Percentiles rank a stretch among this genome's conserved stretches.
Evolutionary conservation across 2,329 filamentous ascomycete genomes (phyloP).

Genomic region (Talaromyces marneffei): DNA sequence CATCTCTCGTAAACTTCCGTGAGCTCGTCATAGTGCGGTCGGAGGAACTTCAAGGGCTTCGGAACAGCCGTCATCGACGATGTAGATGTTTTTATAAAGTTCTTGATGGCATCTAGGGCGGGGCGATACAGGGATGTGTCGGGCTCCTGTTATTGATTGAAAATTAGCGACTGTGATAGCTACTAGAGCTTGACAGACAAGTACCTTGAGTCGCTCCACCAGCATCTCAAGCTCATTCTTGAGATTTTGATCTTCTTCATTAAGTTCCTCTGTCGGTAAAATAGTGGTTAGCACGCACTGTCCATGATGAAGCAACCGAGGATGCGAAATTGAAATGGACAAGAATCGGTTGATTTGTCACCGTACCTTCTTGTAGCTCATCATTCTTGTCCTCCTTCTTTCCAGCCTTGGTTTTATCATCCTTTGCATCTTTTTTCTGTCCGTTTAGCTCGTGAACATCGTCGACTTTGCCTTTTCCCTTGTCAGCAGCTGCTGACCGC

Average conservation of each 20-base stretch:
- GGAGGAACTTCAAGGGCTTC: conserved; percentile 94
- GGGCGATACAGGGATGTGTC: conserved; percentile 84
- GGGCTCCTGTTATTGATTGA: conserved; percentile 58
- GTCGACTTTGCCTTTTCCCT: conserved; percentile 91
- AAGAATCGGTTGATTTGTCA: conserved; percentile 3
- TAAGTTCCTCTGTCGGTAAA: conserved; percentile 71
- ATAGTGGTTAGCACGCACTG: conserved; percentile 22
- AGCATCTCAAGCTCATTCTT: conserved; percentile 98
- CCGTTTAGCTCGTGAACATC: conserved; percentile 57
- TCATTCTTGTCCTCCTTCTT: conserved; percentile 63
- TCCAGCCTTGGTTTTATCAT: conserved; percentile 67
- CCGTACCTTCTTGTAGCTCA: conserved; percentile 55
- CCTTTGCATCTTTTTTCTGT: conserved; percentile 53
- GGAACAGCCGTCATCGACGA: conserved; percentile 99
- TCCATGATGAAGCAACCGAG: not conserved
- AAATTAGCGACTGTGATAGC: not conserved
- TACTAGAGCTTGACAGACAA: conserved; percentile 14
- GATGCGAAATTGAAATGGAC: not conserved
- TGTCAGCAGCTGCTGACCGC: conserved; percentile 75
- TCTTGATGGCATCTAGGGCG: conserved; percentile 93
- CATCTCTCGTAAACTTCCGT: conserved; percentile 85
- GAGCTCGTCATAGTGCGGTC: conserved; percentile 90
- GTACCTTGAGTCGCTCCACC: conserved; percentile 84
- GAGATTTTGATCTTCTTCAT: conserved; percentile 94
- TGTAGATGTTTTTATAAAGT: conserved; percentile 96